Conservation (phyloP, 2,329 filamentous ascomycete species). For the Metarhizium brunneum region DNA sequence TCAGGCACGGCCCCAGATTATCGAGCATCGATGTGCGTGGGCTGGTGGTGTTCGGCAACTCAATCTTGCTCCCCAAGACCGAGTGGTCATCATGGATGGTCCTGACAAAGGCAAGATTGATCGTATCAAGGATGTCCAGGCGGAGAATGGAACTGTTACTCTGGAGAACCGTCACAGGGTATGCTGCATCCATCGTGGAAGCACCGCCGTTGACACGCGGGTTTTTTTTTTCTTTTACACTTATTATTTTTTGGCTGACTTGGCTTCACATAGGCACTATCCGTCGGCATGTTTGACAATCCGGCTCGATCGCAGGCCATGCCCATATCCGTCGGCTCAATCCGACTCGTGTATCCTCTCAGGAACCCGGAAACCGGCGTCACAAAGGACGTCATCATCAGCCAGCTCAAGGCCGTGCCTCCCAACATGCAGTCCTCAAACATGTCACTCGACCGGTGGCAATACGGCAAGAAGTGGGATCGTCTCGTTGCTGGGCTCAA, state of each 20-base stretch:
- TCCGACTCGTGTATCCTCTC: constrained; percentile 76
- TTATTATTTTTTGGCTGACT: background rate
- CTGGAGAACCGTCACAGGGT: constrained; percentile 58
- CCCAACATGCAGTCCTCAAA: constrained; percentile 35
- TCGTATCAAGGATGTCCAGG: constrained; percentile 49
- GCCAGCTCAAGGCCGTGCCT: constrained; percentile 52
- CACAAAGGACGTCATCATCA: constrained; percentile 67
- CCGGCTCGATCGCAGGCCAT: constrained; percentile 20
- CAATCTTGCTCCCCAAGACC: constrained; percentile 59
- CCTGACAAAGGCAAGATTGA: constrained; percentile 79
- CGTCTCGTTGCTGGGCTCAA: constrained; percentile 63
- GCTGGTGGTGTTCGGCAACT: constrained; percentile 47
- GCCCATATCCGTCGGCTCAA: constrained; percentile 56
- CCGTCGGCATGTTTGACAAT: constrained; percentile 20
- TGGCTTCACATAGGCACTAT: constrained; percentile 16
- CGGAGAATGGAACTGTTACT: constrained; percentile 45
- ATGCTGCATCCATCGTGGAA: constrained; percentile 19
- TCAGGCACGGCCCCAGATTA: constrained; percentile 22
- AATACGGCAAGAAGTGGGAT: constrained; percentile 33
- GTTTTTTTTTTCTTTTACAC: background rate
- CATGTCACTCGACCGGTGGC: constrained; percentile 31
- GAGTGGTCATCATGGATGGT: constrained; percentile 74
- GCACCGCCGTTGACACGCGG: background rate
- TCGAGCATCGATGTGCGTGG: constrained; percentile 40
- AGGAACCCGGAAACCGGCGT: constrained; percentile 54